Evolutionary conservation across 1,139 yeast species (phyloP).

Genomic region (Candida smagusa): DNA sequence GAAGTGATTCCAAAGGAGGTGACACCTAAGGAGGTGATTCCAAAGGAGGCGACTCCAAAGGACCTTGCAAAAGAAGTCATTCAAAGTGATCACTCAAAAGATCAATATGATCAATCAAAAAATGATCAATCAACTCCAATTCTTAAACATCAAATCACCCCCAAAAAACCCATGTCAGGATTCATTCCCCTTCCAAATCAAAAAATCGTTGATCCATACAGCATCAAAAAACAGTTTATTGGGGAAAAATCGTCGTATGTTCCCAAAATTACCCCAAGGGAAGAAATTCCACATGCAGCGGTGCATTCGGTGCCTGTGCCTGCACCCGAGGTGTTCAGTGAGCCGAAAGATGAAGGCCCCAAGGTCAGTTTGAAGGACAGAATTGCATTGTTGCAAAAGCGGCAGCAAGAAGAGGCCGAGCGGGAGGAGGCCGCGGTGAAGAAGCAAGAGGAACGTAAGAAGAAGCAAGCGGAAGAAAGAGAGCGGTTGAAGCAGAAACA

Average conservation of each 20-base stretch:
- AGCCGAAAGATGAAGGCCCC: slow-evolving; percentile 54
- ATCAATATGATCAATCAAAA: not conserved
- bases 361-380: slow-evolving; percentile 83
- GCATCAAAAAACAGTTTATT: slow-evolving; percentile 41
- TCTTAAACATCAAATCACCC: not conserved
- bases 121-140: not conserved
- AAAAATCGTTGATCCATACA: slow-evolving; percentile 39
- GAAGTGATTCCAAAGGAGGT: not conserved
- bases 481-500: slow-evolving; percentile 9
- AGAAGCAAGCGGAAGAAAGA: slow-evolving; percentile 37
- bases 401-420: slow-evolving; percentile 79
- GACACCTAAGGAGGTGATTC: not conserved
- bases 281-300: slow-evolving; percentile 31
- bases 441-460: slow-evolving; percentile 55
- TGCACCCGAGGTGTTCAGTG: slow-evolving; percentile 24
- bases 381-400: slow-evolving; percentile 76
- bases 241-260: slow-evolving; percentile 45
- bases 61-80: not conserved
- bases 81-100: too few relatives aligned
- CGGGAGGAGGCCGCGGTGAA: slow-evolving; percentile 61
- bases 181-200: slow-evolving; percentile 19
- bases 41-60: not conserved
- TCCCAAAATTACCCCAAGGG: slow-evolving; percentile 43
- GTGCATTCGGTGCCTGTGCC: slow-evolving; percentile 17
- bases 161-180: not conserved